Evolutionary conservation across 1,284 basidiomycete species (phyloP).

Genomic region (Agroathelia rolfsii): DNA sequence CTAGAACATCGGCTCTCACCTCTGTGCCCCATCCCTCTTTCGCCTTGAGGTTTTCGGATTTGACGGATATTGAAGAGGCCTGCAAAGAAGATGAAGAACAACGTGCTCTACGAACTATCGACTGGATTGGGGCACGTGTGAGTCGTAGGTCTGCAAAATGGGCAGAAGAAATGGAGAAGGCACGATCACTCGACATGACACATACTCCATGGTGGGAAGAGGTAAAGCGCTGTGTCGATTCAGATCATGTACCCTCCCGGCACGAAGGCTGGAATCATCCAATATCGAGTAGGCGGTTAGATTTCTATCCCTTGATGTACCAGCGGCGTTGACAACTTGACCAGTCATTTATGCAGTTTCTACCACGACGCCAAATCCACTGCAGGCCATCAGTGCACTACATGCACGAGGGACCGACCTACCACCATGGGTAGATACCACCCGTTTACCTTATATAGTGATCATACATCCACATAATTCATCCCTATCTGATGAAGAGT

Average conservation of each 20-base stretch:
- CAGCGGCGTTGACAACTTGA: conserved; percentile 9
- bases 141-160: conserved; percentile 49
- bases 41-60: conserved; percentile 64
- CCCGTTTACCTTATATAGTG: conserved; percentile 58
- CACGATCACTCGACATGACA: conserved; percentile 28
- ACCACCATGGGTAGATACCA: conserved; percentile 68
- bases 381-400: conserved; percentile 63
- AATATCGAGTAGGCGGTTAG: conserved; percentile 47
- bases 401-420: conserved; percentile 56
- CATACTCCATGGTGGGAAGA: conserved; percentile 81
- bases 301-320: conserved; percentile 3
- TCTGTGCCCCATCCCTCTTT: conserved; percentile 65
- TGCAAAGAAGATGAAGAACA: conserved; percentile 68
- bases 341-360: conserved; percentile 71
- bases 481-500: conserved; percentile 69
- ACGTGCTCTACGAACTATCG: conserved; percentile 63
- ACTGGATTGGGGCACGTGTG: conserved; percentile 74
- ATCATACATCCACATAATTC: conserved; percentile 67
- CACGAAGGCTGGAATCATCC: conserved; percentile 79
- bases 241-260: conserved; percentile 59
- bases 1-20: conserved; percentile 60
- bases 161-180: conserved; percentile 48
- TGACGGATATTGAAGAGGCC: conserved; percentile 55
- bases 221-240: conserved; percentile 61
- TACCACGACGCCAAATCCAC: conserved; percentile 63